These are phyloP conservation scores for Halenospora varia DNA, from an alignment of 495 filamentous ascomycete species.

Conservation along the genomic window DNA sequence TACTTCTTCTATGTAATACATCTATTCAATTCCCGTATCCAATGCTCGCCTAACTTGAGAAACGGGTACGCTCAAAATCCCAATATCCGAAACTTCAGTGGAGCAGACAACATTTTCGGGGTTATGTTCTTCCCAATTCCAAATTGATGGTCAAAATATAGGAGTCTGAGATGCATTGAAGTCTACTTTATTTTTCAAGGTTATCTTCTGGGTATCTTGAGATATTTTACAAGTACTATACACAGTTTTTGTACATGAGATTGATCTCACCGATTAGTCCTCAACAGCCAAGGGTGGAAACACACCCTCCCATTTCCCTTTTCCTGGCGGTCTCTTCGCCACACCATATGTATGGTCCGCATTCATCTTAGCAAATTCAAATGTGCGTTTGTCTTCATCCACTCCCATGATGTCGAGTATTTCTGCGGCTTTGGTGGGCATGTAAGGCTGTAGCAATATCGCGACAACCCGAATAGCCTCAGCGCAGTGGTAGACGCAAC, in stretches of 20 bases:
- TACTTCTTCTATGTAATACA: too few relatives aligned
- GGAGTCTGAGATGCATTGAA: too few relatives aligned
- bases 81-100: too few relatives aligned
- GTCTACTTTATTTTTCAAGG: too few relatives aligned
- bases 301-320: conserved; percentile 14
- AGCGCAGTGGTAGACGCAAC: conserved; percentile 62
- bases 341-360: conserved; percentile 66
- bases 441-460: conserved; percentile 86
- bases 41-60: too few relatives aligned
- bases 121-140: too few relatives aligned
- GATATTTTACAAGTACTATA: neutral
- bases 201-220: neutral
- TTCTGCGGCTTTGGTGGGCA: conserved; percentile 72
- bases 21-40: too few relatives aligned
- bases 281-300: conserved; percentile 25
- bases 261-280: neutral
- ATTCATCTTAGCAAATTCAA: conserved; percentile 51
- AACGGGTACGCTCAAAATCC: too few relatives aligned
- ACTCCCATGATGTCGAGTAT: conserved; percentile 79
- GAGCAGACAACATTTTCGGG: too few relatives aligned
- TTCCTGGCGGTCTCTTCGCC: conserved; percentile 8
- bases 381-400: conserved; percentile 48
- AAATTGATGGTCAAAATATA: too few relatives aligned
- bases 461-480: conserved; percentile 78
- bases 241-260: neutral